A percentile compares a stretch with the other conserved stretches of the same genome.
These are phyloP conservation scores for Vaccinium vitisidaea DNA, from an alignment of 148 eudicot species.

Conservation along the genomic window DNA sequence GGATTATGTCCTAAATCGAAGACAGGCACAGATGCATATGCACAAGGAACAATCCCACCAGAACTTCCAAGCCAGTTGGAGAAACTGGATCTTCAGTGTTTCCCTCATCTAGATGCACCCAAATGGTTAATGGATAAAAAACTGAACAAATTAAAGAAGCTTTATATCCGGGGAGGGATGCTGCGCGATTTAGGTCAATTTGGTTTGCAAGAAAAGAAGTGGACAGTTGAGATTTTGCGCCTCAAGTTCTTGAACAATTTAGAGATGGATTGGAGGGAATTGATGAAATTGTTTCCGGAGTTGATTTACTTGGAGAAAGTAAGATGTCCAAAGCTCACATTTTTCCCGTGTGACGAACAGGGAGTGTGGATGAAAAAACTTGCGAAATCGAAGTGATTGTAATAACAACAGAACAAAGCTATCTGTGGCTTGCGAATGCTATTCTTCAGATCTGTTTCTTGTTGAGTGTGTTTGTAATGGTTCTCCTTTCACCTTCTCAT, in stretches of 20 bases:
- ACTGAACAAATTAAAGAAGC: conserved; percentile 25
- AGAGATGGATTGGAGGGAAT: conserved; percentile 23
- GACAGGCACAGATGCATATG: background rate
- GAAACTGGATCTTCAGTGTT: conserved; percentile 37
- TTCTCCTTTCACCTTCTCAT: too few species aligned
- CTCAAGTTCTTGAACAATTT: conserved; percentile 18
- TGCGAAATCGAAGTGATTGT: background rate
- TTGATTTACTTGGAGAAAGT: conserved; percentile 32
- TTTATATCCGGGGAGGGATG: conserved; percentile 41
- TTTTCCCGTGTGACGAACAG: conserved; percentile 32
- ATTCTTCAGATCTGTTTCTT: too few species aligned
- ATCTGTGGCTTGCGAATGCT: too few species aligned
- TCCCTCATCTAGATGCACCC: conserved; percentile 15
- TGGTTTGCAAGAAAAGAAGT: background rate
- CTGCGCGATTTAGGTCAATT: conserved; percentile 16
- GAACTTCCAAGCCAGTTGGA: conserved; percentile 17
- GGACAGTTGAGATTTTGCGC: conserved; percentile 28
- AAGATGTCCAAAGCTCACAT: conserved; percentile 31
- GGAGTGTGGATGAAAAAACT: conserved; percentile 34
- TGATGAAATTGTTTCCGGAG: conserved; percentile 14
- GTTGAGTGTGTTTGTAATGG: too few species aligned
- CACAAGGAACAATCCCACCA: too few species aligned
- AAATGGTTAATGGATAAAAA: conserved; percentile 17
- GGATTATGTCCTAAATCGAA: background rate
- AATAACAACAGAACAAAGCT: background rate